Conservation (phyloP, 495 filamentous ascomycete species). For the Oidiodendron maius region DNA sequence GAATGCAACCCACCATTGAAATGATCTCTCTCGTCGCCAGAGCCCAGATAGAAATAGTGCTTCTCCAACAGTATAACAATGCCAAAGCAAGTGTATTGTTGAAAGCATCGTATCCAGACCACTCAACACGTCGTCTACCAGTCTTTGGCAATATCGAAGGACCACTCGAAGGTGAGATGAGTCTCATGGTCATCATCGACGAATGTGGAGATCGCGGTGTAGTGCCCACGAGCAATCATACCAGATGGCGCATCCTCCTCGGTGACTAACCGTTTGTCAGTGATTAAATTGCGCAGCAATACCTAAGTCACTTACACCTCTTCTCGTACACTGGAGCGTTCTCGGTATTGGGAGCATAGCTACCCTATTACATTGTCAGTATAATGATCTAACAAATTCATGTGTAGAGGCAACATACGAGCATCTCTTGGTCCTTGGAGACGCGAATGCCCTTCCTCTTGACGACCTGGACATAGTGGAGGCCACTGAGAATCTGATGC, state of each 20-base stretch:
- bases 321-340: constrained; percentile 80
- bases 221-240: constrained; percentile 80
- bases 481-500: constrained; percentile 86
- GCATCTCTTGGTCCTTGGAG: constrained; percentile 93
- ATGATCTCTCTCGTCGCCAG: background rate
- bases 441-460: constrained; percentile 80
- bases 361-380: constrained; percentile 46
- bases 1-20: background rate
- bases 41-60: background rate
- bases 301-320: constrained; percentile 60
- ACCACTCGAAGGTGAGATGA: constrained; percentile 88
- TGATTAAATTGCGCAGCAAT: background rate
- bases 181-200: constrained; percentile 85
- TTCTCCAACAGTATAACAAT: background rate
- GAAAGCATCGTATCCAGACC: background rate
- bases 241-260: constrained; percentile 85
- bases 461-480: constrained; percentile 91
- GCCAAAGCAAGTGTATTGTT: background rate
- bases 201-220: constrained; percentile 80
- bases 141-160: constrained; percentile 90
- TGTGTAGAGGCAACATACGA: constrained; percentile 50
- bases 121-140: constrained; percentile 49
- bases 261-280: constrained; percentile 52
- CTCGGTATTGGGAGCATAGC: constrained; percentile 83
- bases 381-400: background rate